These are phyloP conservation scores for Bipolaris oryzae DNA, from an alignment of 2,329 filamentous ascomycete species.

Conservation along the genomic window DNA sequence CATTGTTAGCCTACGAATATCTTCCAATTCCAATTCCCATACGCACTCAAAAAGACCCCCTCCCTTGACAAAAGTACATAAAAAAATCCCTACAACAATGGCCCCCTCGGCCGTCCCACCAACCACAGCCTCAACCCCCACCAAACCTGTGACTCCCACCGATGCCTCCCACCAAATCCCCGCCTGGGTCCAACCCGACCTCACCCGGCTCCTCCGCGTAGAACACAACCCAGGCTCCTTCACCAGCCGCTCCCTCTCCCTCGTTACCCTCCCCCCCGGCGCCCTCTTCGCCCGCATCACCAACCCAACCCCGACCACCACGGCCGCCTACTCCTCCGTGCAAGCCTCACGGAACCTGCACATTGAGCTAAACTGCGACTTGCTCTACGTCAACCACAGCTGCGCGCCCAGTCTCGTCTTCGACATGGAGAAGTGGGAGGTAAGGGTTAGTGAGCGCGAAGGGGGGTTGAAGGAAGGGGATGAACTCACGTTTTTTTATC, in stretches of 20 bases:
- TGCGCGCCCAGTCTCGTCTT: conserved; percentile 61
- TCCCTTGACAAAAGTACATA: background rate
- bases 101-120: conserved; percentile 38
- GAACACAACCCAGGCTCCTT: conserved; percentile 49
- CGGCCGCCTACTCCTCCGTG: conserved; percentile 59
- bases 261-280: conserved; percentile 57
- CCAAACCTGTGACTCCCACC: conserved; percentile 24
- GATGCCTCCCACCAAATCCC: conserved; percentile 28
- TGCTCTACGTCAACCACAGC: conserved; percentile 64
- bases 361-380: conserved; percentile 63
- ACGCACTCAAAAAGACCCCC: no score
- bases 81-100: conserved; percentile 21
- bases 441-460: conserved; percentile 58
- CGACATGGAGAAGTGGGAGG: conserved; percentile 56
- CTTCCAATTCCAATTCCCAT: background rate
- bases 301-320: conserved; percentile 51
- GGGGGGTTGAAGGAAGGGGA: conserved; percentile 47
- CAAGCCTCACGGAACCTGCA: conserved; percentile 57
- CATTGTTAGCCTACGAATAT: background rate
- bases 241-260: conserved; percentile 54
- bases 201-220: conserved; percentile 48
- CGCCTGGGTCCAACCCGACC: conserved; percentile 47
- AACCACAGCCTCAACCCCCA: conserved; percentile 21
- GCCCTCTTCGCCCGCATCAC: conserved; percentile 59
- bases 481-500: conserved; percentile 69